Evolutionary conservation across 345 rosid genomes (phyloP).

Genomic region (Chamaenerion angustifolium): DNA sequence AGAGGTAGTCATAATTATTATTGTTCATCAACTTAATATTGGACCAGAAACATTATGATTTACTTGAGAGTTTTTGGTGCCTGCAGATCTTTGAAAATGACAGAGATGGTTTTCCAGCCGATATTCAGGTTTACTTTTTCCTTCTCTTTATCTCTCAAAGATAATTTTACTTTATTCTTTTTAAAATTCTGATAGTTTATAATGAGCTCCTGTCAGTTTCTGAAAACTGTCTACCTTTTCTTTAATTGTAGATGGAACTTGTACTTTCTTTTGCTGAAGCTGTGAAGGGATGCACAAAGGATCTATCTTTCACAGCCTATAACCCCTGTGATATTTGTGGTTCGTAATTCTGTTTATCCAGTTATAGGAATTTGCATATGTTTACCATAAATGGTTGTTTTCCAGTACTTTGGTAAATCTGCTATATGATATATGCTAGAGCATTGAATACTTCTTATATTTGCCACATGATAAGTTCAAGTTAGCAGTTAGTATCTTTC

Average conservation of each 20-base stretch:
- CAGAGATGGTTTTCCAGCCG: constrained; percentile 35
- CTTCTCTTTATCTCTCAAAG: constrained; percentile 1
- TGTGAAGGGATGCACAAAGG: constrained; percentile 72
- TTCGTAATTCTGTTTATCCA: constrained; percentile 16
- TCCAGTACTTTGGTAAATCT: too few relatives aligned
- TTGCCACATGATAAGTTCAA: too few relatives aligned
- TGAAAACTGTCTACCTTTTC: constrained; percentile 1
- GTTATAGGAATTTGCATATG: too few relatives aligned
- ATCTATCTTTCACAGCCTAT: constrained; percentile 55
- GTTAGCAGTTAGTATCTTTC: neutral
- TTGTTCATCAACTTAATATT: constrained; percentile 1
- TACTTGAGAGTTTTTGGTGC: constrained; percentile 8
- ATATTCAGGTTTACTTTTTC: constrained; percentile 46
- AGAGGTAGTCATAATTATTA: constrained; percentile 34
- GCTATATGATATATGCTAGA: too few relatives aligned
- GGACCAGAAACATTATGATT: neutral
- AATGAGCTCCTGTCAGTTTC: neutral
- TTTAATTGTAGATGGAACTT: constrained; percentile 41
- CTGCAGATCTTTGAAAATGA: constrained; percentile 66
- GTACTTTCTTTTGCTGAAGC: constrained; percentile 75
- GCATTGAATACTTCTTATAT: too few relatives aligned
- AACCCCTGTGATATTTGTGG: constrained; percentile 78
- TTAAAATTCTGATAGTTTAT: neutral
- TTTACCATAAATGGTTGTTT: too few relatives aligned
- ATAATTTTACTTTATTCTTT: neutral